Base-by-base conservation (phyloP, 257 asterid species). In the Gentiana macrophylla region DNA sequence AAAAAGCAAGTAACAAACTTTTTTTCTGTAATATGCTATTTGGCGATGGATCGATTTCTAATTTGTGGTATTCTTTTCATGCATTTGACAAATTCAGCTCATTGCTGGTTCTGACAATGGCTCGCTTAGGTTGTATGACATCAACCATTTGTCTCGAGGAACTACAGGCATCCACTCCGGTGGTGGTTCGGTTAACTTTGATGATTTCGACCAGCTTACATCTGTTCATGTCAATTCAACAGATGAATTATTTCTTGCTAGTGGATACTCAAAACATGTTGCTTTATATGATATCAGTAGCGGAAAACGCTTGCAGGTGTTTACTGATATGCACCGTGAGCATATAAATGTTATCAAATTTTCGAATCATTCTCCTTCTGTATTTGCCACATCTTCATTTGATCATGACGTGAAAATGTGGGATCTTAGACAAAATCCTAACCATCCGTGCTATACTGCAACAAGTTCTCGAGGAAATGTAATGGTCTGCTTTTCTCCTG, bases 81-180 rank as follows among this genome's bases (percentile, higher is more conserved):
- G 52, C 24, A 38, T 37, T 60, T 62, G 52, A 56, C 33, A 47
- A 52, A 79, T 69, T 73, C 94, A 89, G 97, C 90, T 89, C 57
- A 79, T 89, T 62, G 95, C 97, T 63, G 97, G 97, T 72, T 89
- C 97, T 34, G 97, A 89, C 58, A 89, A 85, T 63, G 95, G 95
- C 65, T 74, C 91, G 2, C 92, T 89, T 64, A 79, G 86, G 71
- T 70, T 89, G 67, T 85, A 75, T 61, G 95, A 89, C 70, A 66
- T 81, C 67, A 80, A 73, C 37, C 68, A 67, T 49, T 70, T 64
- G 68, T 63, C 85, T 54, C 54, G 69, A 73, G 69, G 74, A 57
- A 73, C 68, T 66, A 60, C 82, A 69, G 79, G 80, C 68, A 46
- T 53, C 58, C 9, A 67, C 72, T 73, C 49, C 58, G 55, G 36